phyloP scores from a whole-genome alignment of 176 grass and related monocot species.

The Bolboschoenus planiculmis region DNA sequence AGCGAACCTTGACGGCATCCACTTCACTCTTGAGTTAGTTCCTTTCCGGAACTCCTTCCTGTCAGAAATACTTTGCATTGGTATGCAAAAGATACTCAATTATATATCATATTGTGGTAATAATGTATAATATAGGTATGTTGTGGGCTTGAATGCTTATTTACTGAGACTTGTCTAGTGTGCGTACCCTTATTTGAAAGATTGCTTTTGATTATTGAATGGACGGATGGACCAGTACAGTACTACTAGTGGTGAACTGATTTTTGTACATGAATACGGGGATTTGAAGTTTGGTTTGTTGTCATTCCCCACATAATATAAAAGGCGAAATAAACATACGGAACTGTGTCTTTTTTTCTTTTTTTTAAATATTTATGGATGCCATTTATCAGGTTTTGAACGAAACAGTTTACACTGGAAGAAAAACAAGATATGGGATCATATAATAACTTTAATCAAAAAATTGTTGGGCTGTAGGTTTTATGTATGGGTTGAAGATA shows the following conservation, averaged over 20 bases:
- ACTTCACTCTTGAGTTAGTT: slow-evolving; percentile 38
- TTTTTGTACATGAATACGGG: neutral
- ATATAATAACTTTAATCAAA: neutral
- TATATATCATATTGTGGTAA: neutral
- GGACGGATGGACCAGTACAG: neutral
- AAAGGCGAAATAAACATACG: neutral
- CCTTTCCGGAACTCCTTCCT: neutral
- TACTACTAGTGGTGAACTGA: neutral
- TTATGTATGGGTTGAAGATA: neutral
- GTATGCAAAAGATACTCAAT: neutral
- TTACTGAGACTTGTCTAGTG: neutral
- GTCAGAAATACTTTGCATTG: neutral
- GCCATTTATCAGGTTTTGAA: neutral
- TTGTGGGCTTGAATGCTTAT: neutral
- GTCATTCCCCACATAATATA: neutral
- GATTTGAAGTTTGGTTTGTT: neutral
- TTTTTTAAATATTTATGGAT: neutral
- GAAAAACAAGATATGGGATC: no score
- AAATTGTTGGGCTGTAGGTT: neutral
- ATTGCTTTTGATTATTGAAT: neutral
- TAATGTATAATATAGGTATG: neutral
- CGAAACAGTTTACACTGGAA: neutral
- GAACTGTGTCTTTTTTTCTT: neutral
- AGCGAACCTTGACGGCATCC: slow-evolving; percentile 65
- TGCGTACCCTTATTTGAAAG: neutral